phyloP scores from a whole-genome alignment of 148 eudicot species.

The Fagopyrum esculentum region DNA sequence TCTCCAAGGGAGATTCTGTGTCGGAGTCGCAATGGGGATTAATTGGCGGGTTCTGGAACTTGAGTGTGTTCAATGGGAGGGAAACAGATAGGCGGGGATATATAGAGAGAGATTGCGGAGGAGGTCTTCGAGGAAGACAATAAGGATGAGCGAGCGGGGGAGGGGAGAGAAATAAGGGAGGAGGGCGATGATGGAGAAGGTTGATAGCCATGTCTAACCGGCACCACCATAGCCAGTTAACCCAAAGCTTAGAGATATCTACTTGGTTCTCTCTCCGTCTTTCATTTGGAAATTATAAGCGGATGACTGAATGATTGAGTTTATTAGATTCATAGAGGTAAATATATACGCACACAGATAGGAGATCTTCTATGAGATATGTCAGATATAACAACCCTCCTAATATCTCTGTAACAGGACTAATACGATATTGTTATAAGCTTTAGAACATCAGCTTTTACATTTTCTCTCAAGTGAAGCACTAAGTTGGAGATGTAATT shows the following conservation, averaged over 20 bases:
- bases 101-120: conserved; percentile 14
- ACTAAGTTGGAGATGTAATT: too few relatives aligned
- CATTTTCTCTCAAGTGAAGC: too few relatives aligned
- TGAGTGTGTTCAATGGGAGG: conserved; percentile 15
- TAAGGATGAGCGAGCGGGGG: conserved; percentile 9
- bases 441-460: too few relatives aligned
- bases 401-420: too few relatives aligned
- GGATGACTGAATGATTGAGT: too few relatives aligned
- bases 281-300: too few relatives aligned
- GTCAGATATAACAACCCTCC: too few relatives aligned
- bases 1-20: conserved; percentile 16
- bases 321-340: too few relatives aligned
- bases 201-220: conserved; percentile 25
- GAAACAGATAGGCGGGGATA: conserved; percentile 17
- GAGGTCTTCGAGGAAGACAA: conserved; percentile 6
- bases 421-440: too few relatives aligned
- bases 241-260: neutral
- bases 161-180: conserved; percentile 14
- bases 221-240: conserved; percentile 1
- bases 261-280: too few relatives aligned
- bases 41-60: neutral
- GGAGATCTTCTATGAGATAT: too few relatives aligned
- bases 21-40: conserved; percentile 15
- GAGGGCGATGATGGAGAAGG: conserved; percentile 19
- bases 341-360: too few relatives aligned